A percentile compares a stretch with the other conserved stretches of the same genome.
Evolutionary conservation across 495 filamentous ascomycete species (phyloP).

Genomic region (Chaetomium cochliodes): DNA sequence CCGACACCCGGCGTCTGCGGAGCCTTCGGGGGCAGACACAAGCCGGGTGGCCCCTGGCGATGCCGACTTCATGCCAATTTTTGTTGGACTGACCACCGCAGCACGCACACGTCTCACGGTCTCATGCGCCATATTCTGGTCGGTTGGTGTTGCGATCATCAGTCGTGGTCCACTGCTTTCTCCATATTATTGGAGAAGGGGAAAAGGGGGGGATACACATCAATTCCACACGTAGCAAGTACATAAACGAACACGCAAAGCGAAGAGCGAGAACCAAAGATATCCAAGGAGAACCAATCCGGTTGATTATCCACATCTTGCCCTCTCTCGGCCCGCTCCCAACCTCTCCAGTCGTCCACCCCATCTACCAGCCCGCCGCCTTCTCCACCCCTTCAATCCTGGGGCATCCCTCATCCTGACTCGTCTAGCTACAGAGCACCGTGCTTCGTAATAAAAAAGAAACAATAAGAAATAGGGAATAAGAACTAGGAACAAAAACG

Average conservation of each 20-base stretch:
- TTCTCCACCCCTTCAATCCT: neutral
- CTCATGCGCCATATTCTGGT: too few species aligned
- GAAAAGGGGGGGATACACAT: neutral
- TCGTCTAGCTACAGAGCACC: constrained; percentile 13
- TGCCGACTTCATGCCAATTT: neutral
- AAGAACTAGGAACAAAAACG: neutral
- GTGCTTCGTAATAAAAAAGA: neutral
- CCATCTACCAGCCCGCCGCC: neutral
- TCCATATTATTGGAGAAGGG: neutral
- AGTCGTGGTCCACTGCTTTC: neutral
- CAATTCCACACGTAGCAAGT: neutral
- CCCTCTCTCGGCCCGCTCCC: neutral
- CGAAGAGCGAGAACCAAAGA: neutral
- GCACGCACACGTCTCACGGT: too few species aligned
- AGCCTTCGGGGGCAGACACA: neutral
- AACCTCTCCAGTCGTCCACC: neutral
- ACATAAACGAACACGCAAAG: neutral
- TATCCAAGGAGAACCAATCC: constrained; percentile 25
- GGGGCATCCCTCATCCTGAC: neutral
- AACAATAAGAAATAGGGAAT: constrained; percentile 6
- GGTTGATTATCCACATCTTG: constrained; percentile 25
- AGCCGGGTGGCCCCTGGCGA: constrained; percentile 11
- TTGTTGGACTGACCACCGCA: neutral
- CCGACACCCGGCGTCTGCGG: constrained; percentile 5
- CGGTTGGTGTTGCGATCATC: too few species aligned